Evolutionary conservation across 768 basidiomycete species (phyloP).

Genomic region (Phaeotremella fagi): DNA sequence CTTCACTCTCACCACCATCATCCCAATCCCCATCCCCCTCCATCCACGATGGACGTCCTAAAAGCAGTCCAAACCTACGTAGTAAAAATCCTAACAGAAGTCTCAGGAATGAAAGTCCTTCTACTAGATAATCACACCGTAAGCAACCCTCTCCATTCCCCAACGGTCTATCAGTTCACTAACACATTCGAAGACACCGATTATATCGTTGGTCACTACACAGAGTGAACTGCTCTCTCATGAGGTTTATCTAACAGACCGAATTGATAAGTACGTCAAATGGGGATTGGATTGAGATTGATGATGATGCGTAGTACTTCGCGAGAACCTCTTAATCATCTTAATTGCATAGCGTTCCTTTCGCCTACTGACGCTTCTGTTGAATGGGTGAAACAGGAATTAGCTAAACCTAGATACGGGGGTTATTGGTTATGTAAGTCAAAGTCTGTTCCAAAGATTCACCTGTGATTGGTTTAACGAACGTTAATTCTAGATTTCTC

Average conservation of each 20-base stretch:
- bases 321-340: conserved; percentile 86
- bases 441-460: background rate
- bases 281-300: background rate
- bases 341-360: conserved; percentile 95
- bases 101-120: conserved; percentile 89
- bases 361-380: conserved; percentile 77
- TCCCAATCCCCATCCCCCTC: no score
- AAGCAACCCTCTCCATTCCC: conserved; percentile 32
- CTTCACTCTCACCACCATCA: no score
- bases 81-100: conserved; percentile 76
- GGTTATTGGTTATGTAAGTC: conserved; percentile 99
- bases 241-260: conserved; percentile 95
- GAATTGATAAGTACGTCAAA: conserved; percentile 97
- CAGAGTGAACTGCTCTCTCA: conserved; percentile 89
- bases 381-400: conserved; percentile 73
- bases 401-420: conserved; percentile 87
- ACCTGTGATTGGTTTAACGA: background rate
- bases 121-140: conserved; percentile 93
- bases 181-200: conserved; percentile 70
- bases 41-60: conserved; percentile 75
- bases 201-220: conserved; percentile 88
- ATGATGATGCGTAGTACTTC: conserved; percentile 45
- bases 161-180: background rate
- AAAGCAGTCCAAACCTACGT: conserved; percentile 94
- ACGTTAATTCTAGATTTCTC: conserved; percentile 76